Conservation (phyloP, 2,329 filamentous ascomycete genomes). For the Chaetomium olivaceum region DNA sequence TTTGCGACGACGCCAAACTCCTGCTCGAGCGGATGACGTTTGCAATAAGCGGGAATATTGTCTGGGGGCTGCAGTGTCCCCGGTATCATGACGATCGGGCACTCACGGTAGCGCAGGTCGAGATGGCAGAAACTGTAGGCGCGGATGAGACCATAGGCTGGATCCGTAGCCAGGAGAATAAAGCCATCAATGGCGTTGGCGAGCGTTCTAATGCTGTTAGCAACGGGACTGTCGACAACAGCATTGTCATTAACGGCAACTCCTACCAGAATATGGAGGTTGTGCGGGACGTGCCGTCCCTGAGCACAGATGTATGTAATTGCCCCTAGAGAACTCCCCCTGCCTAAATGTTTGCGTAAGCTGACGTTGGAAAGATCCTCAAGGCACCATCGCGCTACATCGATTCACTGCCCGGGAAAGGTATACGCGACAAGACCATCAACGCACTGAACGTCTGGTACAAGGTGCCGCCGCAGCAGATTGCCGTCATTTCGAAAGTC, state of each 20-base stretch:
- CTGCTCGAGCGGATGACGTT: slow-evolving; percentile 14
- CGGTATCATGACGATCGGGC: slow-evolving; percentile 13
- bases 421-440: slow-evolving; percentile 31
- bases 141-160: not conserved
- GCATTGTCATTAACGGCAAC: not conserved
- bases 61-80: slow-evolving; percentile 21
- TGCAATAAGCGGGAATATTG: slow-evolving; percentile 20
- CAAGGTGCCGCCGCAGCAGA: slow-evolving; percentile 28
- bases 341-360: not conserved
- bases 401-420: slow-evolving; percentile 34
- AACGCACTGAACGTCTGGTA: slow-evolving; percentile 38
- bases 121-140: not conserved
- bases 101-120: slow-evolving; percentile 2
- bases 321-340: no score
- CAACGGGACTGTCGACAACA: not conserved
- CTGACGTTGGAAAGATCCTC: slow-evolving; percentile 17
- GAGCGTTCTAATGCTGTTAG: not conserved
- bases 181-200: not conserved
- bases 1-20: slow-evolving; percentile 11
- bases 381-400: slow-evolving; percentile 31
- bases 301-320: not conserved
- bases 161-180: not conserved
- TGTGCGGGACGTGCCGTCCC: not conserved
- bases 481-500: slow-evolving; percentile 33
- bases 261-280: not conserved